Evolutionary conservation across 208 protist species (phyloP).

Genomic region (Naegleria fowleri): DNA sequence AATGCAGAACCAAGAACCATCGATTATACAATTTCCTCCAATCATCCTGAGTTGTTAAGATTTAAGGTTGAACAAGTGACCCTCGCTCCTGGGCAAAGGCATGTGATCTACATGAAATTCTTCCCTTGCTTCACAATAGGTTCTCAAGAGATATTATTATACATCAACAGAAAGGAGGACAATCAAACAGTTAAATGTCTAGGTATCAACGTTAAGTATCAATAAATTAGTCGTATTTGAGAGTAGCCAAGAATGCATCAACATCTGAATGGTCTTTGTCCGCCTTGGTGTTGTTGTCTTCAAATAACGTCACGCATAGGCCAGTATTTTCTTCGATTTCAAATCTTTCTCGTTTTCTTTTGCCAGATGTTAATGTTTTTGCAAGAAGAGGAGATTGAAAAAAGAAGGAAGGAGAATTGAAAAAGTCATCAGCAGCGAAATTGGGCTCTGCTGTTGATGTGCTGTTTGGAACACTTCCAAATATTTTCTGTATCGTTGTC

Average conservation of each 20-base stretch:
- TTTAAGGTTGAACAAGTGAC: background rate
- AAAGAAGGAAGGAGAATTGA: background rate
- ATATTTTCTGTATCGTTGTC: background rate
- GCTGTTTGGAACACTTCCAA: background rate
- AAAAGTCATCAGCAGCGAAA: background rate
- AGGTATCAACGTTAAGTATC: background rate
- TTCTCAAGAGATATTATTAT: background rate
- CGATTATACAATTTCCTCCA: background rate
- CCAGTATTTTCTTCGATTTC: background rate
- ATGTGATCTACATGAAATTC: background rate
- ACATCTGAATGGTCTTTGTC: background rate
- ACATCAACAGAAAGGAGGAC: background rate
- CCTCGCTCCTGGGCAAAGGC: background rate
- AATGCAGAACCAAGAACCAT: background rate
- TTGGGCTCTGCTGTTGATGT: background rate
- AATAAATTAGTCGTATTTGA: constrained; percentile 1
- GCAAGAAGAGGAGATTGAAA: background rate
- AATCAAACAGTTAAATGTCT: background rate
- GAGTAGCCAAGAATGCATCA: background rate
- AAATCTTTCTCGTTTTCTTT: background rate
- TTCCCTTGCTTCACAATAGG: background rate
- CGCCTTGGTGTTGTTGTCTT: background rate
- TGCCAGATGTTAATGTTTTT: background rate
- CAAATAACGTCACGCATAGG: background rate
- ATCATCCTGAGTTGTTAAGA: background rate